Evolutionary conservation across 495 filamentous ascomycete species (phyloP), one percentile per base, ranked within the genome.

Genomic region (Daldinia concentrica): DNA sequence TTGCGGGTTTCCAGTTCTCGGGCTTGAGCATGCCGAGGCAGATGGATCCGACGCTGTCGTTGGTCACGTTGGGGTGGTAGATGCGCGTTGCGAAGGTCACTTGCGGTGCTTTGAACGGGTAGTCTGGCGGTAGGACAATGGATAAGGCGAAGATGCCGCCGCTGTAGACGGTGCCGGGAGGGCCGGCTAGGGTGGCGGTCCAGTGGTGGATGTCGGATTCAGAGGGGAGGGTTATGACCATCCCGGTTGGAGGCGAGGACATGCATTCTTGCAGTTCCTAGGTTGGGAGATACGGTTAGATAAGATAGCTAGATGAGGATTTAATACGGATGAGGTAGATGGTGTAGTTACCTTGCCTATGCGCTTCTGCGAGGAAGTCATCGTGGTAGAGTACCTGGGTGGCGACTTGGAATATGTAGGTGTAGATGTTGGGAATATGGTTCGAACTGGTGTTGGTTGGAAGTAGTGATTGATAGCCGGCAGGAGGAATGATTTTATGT

Each of bases 41-140:
- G 91, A 99, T 97, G 76, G 85, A 88, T 8, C 95, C 95, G 64
- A 91, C 54, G 72, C 90, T 90, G 80, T 98, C 96, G 85, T 97
- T 97, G 76, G 92, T 94, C 51, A 99, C 89, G 82, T 99, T 99
- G 14, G 96, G 96, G 85, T 99, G 95, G 85, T 97, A 99, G 82
- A 99, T 93, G 77, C 95, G 97, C 41, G 95, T 99, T 58, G 87
- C 86, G 88, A 98, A 99, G 73, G 84, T 90, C 69, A 99, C 86
- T 36, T 83, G 85, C 0, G 96, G 96, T 4, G 95, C 90, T 75
- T 96, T 97, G 89, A 98, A 99, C 9, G 95, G 95, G 84, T 98
- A 99, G 69, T 95, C 91, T 64, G 80, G 82, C 19, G 95, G 95
- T 4, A 99, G 88, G 19, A 79, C 85, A 64, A 98, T 83, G 54